Evolutionary conservation across 768 basidiomycete species (phyloP).

Genomic region (Kwoniella sp.): DNA sequence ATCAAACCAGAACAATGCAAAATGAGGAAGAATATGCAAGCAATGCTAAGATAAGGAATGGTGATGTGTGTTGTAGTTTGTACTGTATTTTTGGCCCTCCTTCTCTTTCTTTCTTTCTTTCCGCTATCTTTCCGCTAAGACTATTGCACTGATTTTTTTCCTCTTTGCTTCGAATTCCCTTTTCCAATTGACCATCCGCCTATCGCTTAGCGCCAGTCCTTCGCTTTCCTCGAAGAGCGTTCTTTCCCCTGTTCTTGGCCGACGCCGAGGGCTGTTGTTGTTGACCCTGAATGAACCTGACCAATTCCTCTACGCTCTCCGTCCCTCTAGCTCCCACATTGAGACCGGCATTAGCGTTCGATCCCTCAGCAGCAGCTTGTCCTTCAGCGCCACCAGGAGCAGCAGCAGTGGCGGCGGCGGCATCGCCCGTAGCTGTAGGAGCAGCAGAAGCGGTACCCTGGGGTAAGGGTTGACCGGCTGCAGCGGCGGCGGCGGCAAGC

Average conservation of each 20-base stretch:
- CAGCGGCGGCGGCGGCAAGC: conserved; percentile 19
- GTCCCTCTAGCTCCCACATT: conserved; percentile 47
- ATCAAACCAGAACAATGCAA: neutral
- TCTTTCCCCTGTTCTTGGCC: conserved; percentile 43
- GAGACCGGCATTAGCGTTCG: conserved; percentile 14
- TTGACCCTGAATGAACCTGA: conserved; percentile 57
- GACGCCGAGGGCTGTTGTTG: conserved; percentile 13
- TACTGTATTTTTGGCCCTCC: neutral
- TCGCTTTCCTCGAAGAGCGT: conserved; percentile 52
- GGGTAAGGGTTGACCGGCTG: conserved; percentile 19
- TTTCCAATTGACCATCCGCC: neutral
- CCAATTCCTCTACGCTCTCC: conserved; percentile 57
- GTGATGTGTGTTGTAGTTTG: neutral
- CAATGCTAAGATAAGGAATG: conserved; percentile 2
- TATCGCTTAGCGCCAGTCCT: conserved; percentile 47
- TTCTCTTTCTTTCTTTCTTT: neutral
- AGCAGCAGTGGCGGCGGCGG: conserved; percentile 12
- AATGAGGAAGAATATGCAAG: conserved; percentile 1
- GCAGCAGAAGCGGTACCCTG: neutral
- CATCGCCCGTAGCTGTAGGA: neutral
- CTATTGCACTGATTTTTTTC: neutral
- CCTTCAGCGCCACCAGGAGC: too few relatives aligned
- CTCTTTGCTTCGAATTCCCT: neutral
- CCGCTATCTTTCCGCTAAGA: neutral
- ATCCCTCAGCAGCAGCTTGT: conserved; percentile 17